Base-by-base conservation (phyloP, 2,329 filamentous ascomycete species). In the Endocalyx cinctus region DNA sequence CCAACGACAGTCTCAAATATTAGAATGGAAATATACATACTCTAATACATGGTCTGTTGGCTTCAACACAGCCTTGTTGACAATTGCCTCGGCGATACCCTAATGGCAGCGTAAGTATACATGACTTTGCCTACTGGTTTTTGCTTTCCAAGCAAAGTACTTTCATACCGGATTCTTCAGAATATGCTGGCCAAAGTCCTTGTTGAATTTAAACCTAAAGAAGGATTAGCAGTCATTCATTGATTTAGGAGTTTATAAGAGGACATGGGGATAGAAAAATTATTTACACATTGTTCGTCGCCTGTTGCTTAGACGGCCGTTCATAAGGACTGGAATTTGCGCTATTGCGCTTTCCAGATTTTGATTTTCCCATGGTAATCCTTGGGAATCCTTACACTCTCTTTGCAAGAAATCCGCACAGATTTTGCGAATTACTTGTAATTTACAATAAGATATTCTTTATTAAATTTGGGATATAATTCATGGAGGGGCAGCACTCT, bases 171-270 rank as follows among this genome's bases (percentile, higher is more conserved):
- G 86, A 60, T 94, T 94, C 61, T 95, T 96, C 46, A 97, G 74
- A 42, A 98, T 92, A 61, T 97, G 87, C 57, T 77, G 72, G 33
- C 90, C 88, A 46, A 92, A 77, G 59, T 90, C 78, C 29, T 51
- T 71, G 70, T 94, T 95, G 79, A 96, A 94, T 60, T 94, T 94
- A 77, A 97, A 97, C n/a, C n/a, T n/a, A n/a, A n/a, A n/a, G n/a
- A n/a, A n/a, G n/a, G n/a, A n/a, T n/a, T n/a, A n/a, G n/a, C n/a
- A n/a, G n/a, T n/a, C n/a, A n/a, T n/a, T n/a, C n/a, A n/a, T n/a
- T n/a, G n/a, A n/a, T n/a, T n/a, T n/a, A n/a, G n/a, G n/a, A n/a
- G n/a, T n/a, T n/a, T n/a, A n/a, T n/a, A n/a, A n/a, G n/a, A n/a
- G n/a, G n/a, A n/a, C n/a, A n/a, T n/a, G n/a, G n/a, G n/a, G n/a